Evolutionary conservation across 139 green algal genomes (phyloP).

Genomic region (Nannochloris sp.): DNA sequence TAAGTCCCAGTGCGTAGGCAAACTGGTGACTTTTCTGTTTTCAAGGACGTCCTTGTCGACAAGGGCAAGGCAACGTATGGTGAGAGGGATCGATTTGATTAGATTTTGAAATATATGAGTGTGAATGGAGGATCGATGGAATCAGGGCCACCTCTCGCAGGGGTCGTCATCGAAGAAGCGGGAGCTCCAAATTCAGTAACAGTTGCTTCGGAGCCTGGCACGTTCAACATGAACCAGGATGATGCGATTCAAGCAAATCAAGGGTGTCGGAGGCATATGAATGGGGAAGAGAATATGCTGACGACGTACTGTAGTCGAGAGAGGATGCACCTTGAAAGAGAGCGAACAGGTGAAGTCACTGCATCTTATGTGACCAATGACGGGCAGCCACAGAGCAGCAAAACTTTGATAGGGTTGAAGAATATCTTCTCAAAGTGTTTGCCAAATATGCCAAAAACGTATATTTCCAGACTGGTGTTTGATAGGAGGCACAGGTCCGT

Average conservation of each 20-base stretch:
- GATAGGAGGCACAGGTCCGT: slow-evolving; percentile 65
- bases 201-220: background rate
- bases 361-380: slow-evolving; percentile 36
- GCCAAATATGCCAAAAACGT: slow-evolving; percentile 98
- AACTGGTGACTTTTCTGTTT: too few relatives aligned
- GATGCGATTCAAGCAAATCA: slow-evolving; percentile 1
- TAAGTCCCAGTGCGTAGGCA: too few relatives aligned
- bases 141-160: too few relatives aligned
- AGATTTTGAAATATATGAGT: too few relatives aligned
- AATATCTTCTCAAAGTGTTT: slow-evolving; percentile 93
- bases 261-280: background rate
- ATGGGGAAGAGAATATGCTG: too few relatives aligned
- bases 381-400: background rate
- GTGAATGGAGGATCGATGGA: too few relatives aligned
- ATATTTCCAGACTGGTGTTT: slow-evolving; percentile 91
- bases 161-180: too few relatives aligned
- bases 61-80: too few relatives aligned
- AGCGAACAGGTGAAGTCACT: slow-evolving; percentile 16
- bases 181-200: background rate
- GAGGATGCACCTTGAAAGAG: slow-evolving; percentile 22
- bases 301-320: slow-evolving; percentile 22
- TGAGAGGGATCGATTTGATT: too few relatives aligned
- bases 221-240: background rate
- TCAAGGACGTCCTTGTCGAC: too few relatives aligned
- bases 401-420: slow-evolving; percentile 75